Percentiles rank a stretch among this genome's conserved stretches.
Conservation (phyloP, 139 green algal genomes). For the Spirogloea muscicola region DNA sequence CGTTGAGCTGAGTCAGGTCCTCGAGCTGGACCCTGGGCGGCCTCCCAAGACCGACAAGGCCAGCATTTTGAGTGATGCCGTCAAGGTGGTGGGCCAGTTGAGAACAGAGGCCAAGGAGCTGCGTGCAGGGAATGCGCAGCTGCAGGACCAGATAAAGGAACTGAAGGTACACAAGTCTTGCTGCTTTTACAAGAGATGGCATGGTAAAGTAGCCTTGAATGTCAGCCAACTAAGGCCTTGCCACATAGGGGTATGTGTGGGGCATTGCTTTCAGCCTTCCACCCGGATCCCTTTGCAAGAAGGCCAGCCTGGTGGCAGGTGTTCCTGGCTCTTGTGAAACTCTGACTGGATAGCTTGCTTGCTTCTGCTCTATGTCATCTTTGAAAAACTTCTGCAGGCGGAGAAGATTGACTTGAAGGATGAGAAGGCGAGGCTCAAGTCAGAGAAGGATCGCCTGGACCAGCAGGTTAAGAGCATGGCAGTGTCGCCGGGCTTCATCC, state of each 20-base stretch:
- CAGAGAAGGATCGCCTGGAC: conserved; percentile 31
- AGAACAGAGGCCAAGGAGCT: conserved; percentile 52
- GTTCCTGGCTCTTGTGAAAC: too few species aligned
- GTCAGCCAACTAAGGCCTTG: too few species aligned
- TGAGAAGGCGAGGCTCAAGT: conserved; percentile 44
- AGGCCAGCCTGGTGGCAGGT: too few species aligned
- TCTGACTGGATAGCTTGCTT: too few species aligned
- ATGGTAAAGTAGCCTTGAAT: too few species aligned
- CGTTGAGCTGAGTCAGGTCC: conserved; percentile 1
- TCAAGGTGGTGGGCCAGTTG: conserved; percentile 59
- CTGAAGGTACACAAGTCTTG: conserved; percentile 61
- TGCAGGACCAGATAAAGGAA: conserved; percentile 68
- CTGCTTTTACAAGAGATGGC: too few species aligned
- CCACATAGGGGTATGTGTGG: too few species aligned
- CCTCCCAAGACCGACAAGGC: conserved; percentile 72
- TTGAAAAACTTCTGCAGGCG: neutral
- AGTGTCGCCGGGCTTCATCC: conserved; percentile 15
- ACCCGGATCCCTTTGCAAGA: too few species aligned
- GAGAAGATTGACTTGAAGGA: conserved; percentile 22
- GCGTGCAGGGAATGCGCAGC: conserved; percentile 48
- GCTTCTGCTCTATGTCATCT: too few species aligned
- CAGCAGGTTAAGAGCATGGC: conserved; percentile 32
- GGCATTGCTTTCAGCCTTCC: too few species aligned
- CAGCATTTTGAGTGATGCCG: conserved; percentile 61
- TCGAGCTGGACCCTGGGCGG: conserved; percentile 53